A percentile compares a stretch with the other conserved stretches of the same genome.
Conservation (phyloP, 1,284 basidiomycete species). For the Vanrija sp. region DNA sequence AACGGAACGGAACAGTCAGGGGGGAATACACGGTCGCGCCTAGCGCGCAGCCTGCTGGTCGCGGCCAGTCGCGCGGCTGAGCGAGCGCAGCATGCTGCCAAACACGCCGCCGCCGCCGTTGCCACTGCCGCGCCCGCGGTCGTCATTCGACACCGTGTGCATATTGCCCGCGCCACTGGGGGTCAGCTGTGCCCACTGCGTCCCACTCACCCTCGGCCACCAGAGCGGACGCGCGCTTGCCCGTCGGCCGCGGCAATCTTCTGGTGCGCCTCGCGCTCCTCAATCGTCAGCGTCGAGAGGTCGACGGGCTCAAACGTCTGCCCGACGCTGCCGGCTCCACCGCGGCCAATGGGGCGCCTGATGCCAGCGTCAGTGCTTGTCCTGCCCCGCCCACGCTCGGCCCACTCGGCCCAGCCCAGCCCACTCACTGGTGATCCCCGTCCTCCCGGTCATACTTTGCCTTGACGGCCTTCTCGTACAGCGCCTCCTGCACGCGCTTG, state of each 20-base stretch:
- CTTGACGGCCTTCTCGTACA: conserved; percentile 35
- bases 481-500: conserved; percentile 21
- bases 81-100: conserved; percentile 40
- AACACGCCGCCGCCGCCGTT: conserved; percentile 34
- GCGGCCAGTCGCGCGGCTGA: conserved; percentile 41
- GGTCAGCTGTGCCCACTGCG: background rate
- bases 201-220: conserved; percentile 35
- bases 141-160: conserved; percentile 3
- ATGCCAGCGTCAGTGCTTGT: background rate
- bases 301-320: conserved; percentile 24
- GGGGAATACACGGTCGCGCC: background rate
- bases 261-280: conserved; percentile 40
- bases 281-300: conserved; percentile 28
- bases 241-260: conserved; percentile 35
- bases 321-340: conserved; percentile 42
- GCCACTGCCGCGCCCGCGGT: conserved; percentile 29
- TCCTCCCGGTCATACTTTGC: conserved; percentile 37
- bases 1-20: background rate
- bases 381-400: background rate
- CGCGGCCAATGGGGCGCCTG: conserved; percentile 39
- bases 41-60: conserved; percentile 11
- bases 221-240: conserved; percentile 22
- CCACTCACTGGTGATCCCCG: conserved; percentile 29
- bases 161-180: conserved; percentile 42
- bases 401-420: background rate